A percentile compares a stretch with the other conserved stretches of the same genome.
phyloP scores from a whole-genome alignment of 1,139 yeast genomes.

The Candida pseudoviswanathii region DNA sequence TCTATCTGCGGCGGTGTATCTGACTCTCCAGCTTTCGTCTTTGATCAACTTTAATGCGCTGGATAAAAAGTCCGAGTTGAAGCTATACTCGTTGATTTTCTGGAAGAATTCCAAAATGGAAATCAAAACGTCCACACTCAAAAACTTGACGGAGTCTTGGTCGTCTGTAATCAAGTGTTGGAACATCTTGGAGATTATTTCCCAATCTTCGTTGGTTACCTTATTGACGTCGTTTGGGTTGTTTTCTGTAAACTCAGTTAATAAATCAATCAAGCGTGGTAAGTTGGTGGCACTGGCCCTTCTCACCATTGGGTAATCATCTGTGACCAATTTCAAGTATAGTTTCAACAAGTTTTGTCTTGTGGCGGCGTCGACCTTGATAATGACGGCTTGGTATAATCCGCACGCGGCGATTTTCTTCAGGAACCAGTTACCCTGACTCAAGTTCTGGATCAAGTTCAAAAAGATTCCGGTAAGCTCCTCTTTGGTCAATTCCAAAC shows the following conservation, averaged over 20 bases:
- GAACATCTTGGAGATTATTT: conserved; percentile 77
- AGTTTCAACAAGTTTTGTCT: conserved; percentile 66
- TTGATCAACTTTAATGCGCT: conserved; percentile 64
- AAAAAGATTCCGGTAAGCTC: conserved; percentile 72
- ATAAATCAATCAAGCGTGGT: conserved; percentile 66
- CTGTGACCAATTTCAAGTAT: conserved; percentile 73
- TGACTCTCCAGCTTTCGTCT: conserved; percentile 97
- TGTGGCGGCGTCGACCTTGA: conserved; percentile 55
- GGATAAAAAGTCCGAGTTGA: conserved; percentile 61
- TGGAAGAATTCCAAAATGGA: conserved; percentile 68
- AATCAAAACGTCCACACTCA: conserved; percentile 85
- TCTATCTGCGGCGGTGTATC: conserved; percentile 96
- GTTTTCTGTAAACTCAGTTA: conserved; percentile 41
- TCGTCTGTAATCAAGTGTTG: conserved; percentile 78
- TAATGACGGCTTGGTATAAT: conserved; percentile 71
- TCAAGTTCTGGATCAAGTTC: conserved; percentile 74
- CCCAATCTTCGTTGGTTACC: conserved; percentile 61
- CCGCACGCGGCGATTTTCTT: conserved; percentile 93
- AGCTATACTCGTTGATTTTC: conserved; percentile 55
- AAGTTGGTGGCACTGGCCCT: conserved; percentile 89
- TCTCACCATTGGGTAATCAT: conserved; percentile 98
- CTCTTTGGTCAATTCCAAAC: conserved; percentile 62
- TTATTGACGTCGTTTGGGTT: conserved; percentile 26
- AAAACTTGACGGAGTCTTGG: conserved; percentile 93
- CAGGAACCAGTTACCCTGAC: conserved; percentile 94